Evolutionary conservation across 1,139 yeast species (phyloP).

Genomic region (Meyerozyma guilliermondii): DNA sequence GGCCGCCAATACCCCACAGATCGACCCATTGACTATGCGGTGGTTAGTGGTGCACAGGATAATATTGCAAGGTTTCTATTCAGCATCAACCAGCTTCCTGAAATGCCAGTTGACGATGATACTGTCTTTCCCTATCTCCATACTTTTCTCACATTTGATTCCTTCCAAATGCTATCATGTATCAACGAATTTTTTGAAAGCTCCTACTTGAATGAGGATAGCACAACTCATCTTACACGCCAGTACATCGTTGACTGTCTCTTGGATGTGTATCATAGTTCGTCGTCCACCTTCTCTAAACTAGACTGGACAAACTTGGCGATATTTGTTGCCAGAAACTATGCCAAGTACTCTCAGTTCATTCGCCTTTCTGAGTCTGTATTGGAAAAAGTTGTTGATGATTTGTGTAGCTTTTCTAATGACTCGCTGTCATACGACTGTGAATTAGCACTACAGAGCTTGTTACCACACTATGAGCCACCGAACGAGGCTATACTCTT

Average conservation of each 20-base stretch:
- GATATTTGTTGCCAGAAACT: constrained; percentile 69
- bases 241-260: constrained; percentile 67
- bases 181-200: constrained; percentile 80
- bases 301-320: constrained; percentile 43
- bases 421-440: constrained; percentile 48
- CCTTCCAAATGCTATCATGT: constrained; percentile 56
- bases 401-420: constrained; percentile 43
- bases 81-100: constrained; percentile 16
- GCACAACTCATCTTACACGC: constrained; percentile 35
- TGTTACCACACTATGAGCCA: constrained; percentile 61
- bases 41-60: constrained; percentile 33
- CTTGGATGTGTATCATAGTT: constrained; percentile 44
- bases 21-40: constrained; percentile 27
- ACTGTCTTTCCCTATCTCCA: constrained; percentile 58
- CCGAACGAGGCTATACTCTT: constrained; percentile 43
- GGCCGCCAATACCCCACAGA: constrained; percentile 81
- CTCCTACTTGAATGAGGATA: constrained; percentile 53
- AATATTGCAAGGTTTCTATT: constrained; percentile 53
- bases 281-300: constrained; percentile 23
- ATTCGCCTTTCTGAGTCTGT: constrained; percentile 60
- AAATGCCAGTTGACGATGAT: constrained; percentile 23
- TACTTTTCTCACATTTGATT: constrained; percentile 43
- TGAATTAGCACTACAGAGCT: constrained; percentile 66
- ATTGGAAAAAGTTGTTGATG: constrained; percentile 42
- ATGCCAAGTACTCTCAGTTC: constrained; percentile 77